Base-by-base conservation (phyloP, 1,139 yeast species). In the Magnusiomyces suaveolens region DNA sequence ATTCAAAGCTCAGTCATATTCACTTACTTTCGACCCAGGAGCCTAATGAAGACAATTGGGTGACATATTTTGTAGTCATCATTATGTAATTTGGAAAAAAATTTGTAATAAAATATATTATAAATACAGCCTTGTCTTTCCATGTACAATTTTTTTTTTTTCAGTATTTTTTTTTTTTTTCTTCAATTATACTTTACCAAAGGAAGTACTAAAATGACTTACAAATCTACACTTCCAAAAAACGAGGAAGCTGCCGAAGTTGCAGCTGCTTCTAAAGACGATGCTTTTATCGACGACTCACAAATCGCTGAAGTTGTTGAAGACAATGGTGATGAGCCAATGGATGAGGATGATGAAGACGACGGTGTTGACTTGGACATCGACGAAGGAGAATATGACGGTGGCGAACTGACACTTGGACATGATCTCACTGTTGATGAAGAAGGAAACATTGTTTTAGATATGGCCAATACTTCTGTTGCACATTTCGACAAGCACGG, bases 401-500 rank as follows among this genome's bases (percentile, higher is more conserved):
- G 52, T 3, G 56, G 51, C 24, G 61, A 51, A n/a, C 23, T 47
- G 12, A 33, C 50, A 18, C 50, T 47, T 33, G 60, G 56, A 25
- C 55, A 56, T 36, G 55, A 56, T 29, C 46, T 54, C 25, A 51
- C 51, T 16, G 46, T 54, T 36, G 62, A 49, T 38, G 64, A 54
- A 4, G 66, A 62, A 18, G 73, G 69, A 55, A 78, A 78, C 53
- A 73, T 87, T 55, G 87, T 81, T 65, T 73, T 83, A 46, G 97
- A 89, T 66, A 74, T 89, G 81, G 76, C 90, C 51, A 90, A 92
- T 70, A 90, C 92, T 72, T 88, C 97, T 2, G 79, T 85, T 73
- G 76, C 88, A 0, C 92, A 88, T 68, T 92, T 90, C 67, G 98
- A 92, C 67, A 78, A 80, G 63, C 98, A 92, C 67, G 77, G 79